These are phyloP conservation scores for Gilbertella persicaria DNA, from an alignment of 371 early-diverging fungal species.

Conservation along the genomic window DNA sequence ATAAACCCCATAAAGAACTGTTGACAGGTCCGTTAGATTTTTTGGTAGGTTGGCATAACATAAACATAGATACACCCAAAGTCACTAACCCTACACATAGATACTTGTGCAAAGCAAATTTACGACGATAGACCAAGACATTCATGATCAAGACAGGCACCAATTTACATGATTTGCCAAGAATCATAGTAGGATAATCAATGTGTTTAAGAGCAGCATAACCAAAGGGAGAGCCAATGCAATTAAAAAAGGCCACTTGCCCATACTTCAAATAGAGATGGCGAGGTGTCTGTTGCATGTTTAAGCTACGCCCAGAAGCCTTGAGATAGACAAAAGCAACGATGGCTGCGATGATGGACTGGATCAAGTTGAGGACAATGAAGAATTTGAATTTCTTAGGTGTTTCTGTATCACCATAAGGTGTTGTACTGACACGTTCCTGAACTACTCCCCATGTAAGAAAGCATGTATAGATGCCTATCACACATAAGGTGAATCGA, in stretches of 20 bases:
- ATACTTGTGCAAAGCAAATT: constrained; percentile 84
- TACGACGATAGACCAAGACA: constrained; percentile 84
- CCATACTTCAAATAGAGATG: constrained; percentile 60
- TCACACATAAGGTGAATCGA: constrained; percentile 73
- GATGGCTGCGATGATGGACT: constrained; percentile 76
- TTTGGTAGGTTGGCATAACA: constrained; percentile 75
- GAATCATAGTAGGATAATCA: constrained; percentile 96
- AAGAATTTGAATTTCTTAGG: constrained; percentile 82
- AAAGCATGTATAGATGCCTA: constrained; percentile 94
- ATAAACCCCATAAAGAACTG: constrained; percentile 75
- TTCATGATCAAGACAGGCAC: constrained; percentile 97
- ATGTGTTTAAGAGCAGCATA: constrained; percentile 92
- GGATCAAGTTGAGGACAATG: constrained; percentile 85
- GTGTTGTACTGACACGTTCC: constrained; percentile 87
- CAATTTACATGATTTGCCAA: constrained; percentile 98
- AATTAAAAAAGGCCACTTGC: constrained; percentile 77
- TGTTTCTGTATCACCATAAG: constrained; percentile 65
- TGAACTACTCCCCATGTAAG: constrained; percentile 94
- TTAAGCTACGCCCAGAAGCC: constrained; percentile 42
- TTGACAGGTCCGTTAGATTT: constrained; percentile 44
- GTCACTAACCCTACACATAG: constrained; percentile 85
- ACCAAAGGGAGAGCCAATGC: constrained; percentile 90
- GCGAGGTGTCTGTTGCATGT: constrained; percentile 38
- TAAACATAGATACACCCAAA: constrained; percentile 89
- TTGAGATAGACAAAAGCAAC: constrained; percentile 78